phyloP scores from a whole-genome alignment of 495 filamentous ascomycete genomes.

The Penicillium flavigenum region DNA sequence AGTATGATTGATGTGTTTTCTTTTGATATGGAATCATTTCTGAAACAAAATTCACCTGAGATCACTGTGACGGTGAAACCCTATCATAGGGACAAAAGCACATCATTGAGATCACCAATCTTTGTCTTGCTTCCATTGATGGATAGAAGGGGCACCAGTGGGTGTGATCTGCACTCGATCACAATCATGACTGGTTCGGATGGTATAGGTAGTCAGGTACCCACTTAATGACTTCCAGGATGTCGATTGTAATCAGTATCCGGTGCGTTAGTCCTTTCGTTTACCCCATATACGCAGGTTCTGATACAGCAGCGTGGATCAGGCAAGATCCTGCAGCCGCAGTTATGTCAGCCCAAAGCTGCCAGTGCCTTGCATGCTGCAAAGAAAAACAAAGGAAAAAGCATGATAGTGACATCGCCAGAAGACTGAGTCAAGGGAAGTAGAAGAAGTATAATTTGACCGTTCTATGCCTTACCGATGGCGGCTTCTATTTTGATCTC shows the following conservation, averaged over 20 bases:
- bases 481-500: constrained; percentile 1
- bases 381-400: background rate
- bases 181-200: constrained; percentile 6
- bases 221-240: constrained; percentile 9
- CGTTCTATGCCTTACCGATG: background rate
- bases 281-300: constrained; percentile 10
- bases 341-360: background rate
- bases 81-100: background rate
- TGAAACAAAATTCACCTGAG: background rate
- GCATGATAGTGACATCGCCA: background rate
- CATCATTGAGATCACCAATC: background rate
- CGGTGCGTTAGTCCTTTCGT: constrained; percentile 5
- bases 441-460: background rate
- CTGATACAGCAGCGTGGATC: background rate
- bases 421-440: background rate
- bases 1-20: background rate
- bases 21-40: background rate
- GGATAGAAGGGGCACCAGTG: background rate
- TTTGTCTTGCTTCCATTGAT: background rate
- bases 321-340: background rate
- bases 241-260: constrained; percentile 13
- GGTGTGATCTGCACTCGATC: constrained; percentile 10
- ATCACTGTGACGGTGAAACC: background rate
- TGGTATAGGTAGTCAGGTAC: background rate
- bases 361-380: background rate